Evolutionary conservation across 1,139 yeast genomes (phyloP), one percentile per base, ranked within the genome.

Genomic region (Ogataea hybrid): DNA sequence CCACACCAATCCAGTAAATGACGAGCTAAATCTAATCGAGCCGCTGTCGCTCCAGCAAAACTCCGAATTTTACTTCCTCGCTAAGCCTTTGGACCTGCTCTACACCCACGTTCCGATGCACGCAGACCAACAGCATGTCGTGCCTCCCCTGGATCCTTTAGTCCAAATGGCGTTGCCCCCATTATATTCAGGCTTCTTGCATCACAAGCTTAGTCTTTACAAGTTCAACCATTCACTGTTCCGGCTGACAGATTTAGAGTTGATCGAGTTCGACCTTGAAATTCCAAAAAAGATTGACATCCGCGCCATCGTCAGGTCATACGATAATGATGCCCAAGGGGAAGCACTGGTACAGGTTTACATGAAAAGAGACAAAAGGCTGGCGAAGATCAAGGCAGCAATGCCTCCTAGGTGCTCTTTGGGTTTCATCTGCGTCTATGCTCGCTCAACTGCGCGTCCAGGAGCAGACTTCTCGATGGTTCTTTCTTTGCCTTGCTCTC

Each of bases 101-200:
- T 84, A 84, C 46, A 85, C 97, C 0, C 98, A 92, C 62, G 80
- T 88, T 32, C 97, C 98, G 8, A 73, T 81, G 15, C 78, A 80
- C 42, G 79, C 79, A 39, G 83, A 78, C 45, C 82, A 86, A 49
- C 97, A 92, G 62, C 96, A 86, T 64, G 79, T 90, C 12, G 75
- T 79, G 25, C 97, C 97, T 9, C 87, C 95, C 4, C 67, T 92
- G 46, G 89, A 86, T 49, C 84, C 86, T 35, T 75, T 79, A 49
- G 79, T 84, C 30, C 92, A 94, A 14, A 73, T 88, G 49, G 79
- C 89, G 37, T 68, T 90, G 39, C 98, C 97, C 0, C 73, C 95
- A 34, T 79, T 85, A 12, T 87, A 88, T 57, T 92, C 96, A 2
- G 85, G 90, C 1, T 88, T 84, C 52, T 78, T 84, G 62, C 70